phyloP scores from a whole-genome alignment of 2,329 filamentous ascomycete genomes.

The Ceratocystis eucalypticola region DNA sequence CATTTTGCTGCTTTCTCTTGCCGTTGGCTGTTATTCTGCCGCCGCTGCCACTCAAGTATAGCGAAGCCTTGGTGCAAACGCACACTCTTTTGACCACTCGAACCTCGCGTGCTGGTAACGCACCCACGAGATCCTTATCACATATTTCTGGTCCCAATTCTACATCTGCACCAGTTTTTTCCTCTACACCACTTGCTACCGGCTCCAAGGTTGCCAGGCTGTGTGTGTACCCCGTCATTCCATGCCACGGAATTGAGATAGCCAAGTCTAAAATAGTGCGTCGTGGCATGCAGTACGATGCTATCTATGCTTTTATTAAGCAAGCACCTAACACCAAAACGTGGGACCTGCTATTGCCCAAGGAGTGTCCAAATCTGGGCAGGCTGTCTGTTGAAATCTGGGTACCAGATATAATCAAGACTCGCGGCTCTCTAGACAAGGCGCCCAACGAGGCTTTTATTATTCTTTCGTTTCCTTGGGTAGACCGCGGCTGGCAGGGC shows the following conservation, averaged over 20 bases:
- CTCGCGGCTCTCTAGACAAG: conserved; percentile 33
- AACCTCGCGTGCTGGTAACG: conserved; percentile 16
- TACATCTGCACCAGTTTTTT: background rate
- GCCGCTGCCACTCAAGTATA: conserved; percentile 38
- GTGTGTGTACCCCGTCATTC: conserved; percentile 72
- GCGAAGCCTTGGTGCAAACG: conserved; percentile 42
- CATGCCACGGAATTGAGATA: conserved; percentile 65
- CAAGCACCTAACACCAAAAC: conserved; percentile 30
- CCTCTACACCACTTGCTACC: conserved; percentile 12
- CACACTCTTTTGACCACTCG: conserved; percentile 32
- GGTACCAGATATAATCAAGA: conserved; percentile 49
- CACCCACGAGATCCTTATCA: conserved; percentile 1
- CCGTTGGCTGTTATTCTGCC: conserved; percentile 43
- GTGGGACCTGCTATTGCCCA: conserved; percentile 11
- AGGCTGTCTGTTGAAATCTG: conserved; percentile 55
- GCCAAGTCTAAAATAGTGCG: conserved; percentile 48
- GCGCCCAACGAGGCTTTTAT: conserved; percentile 40
- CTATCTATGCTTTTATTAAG: conserved; percentile 72
- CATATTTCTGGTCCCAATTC: background rate
- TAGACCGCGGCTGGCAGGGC: conserved; percentile 29
- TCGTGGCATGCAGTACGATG: conserved; percentile 64
- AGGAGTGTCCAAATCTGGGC: conserved; percentile 36
- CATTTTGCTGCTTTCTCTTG: conserved; percentile 37
- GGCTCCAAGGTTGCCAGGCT: conserved; percentile 43
- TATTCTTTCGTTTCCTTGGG: conserved; percentile 53